Percentiles rank a stretch among this genome's conserved stretches.
Evolutionary conservation across 306 rosid species (phyloP).

Genomic region (Lagenaria siceraria): DNA sequence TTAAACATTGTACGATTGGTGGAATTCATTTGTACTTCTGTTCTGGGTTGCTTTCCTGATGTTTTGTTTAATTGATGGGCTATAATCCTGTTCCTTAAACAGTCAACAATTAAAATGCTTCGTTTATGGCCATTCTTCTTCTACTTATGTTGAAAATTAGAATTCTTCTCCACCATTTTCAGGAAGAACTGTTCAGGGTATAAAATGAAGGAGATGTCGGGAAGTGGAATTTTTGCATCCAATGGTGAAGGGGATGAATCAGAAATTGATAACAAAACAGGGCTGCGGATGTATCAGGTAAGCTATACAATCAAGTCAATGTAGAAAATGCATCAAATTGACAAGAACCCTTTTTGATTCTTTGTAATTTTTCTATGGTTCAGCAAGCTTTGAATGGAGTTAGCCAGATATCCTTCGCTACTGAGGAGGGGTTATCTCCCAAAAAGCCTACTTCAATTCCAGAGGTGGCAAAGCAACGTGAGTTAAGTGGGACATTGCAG

Average conservation of each 20-base stretch:
- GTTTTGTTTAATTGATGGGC: neutral
- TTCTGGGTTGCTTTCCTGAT: neutral
- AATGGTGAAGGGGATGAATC: constrained; percentile 26
- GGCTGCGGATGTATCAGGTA: constrained; percentile 62
- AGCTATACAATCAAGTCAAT: neutral
- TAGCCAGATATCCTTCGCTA: constrained; percentile 69
- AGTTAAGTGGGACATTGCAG: constrained; percentile 62
- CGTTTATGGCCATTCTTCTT: neutral
- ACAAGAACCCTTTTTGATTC: neutral
- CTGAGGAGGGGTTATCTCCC: constrained; percentile 48
- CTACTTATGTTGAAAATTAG: too few relatives aligned
- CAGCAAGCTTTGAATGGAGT: constrained; percentile 62
- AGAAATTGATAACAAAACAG: constrained; percentile 38
- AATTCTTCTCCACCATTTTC: constrained; percentile 8
- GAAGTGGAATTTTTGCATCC: constrained; percentile 56
- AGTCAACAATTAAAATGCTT: neutral
- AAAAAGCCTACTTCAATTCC: constrained; percentile 57
- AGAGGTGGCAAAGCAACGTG: constrained; percentile 94
- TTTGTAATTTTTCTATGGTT: neutral
- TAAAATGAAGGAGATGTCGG: constrained; percentile 58
- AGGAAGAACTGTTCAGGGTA: constrained; percentile 65
- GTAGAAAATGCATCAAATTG: neutral
- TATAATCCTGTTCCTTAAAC: neutral
- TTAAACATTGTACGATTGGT: neutral
- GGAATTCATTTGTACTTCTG: neutral